Evolutionary conservation across 2,329 filamentous ascomycete genomes (phyloP), one percentile per base, ranked within the genome.

Genomic region (Pseudocercospora crystallina): DNA sequence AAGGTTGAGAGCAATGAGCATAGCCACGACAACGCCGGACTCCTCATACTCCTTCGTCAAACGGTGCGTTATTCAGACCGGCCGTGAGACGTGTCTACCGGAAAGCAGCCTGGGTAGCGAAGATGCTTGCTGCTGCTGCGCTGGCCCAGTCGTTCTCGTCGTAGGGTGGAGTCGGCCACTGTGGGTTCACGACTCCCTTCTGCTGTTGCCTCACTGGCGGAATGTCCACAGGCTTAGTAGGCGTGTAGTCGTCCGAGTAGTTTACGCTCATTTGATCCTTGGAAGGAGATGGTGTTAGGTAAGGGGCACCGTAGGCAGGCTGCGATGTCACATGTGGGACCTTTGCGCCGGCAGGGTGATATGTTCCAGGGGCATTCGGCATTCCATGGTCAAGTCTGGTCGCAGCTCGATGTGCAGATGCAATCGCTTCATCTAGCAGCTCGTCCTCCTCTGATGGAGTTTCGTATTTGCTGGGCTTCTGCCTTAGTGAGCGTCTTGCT

Each of bases 391-490:
- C 89, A 53, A 95, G 76, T 8, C 83, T 84, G 66, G 83, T 86
- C 65, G 88, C 87, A 7, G 85, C 89, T 54, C 82, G 83, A 62
- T 86, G 85, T 0, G 90, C 88, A 5, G 88, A 89, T 42, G 84
- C 81, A 36, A 96, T 77, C 14, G 85, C 90, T 71, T 99, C 94
- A 61, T 96, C 91, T 8, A 97, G 79, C 8, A 99, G 80, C 72
- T 99, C 94, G 53, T 99, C 94, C 66, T 97, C 92, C 71, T 99
- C 94, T 63, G 95, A 91, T 1, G 94, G 90, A 0, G 91, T 91
- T 66, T 99, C 94, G 67, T 97, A 96, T 56, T 89, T 86, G 62
- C 87, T 83, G 4, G 87, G 87, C 11, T 89, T 85, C 68, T 79
- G 76, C 54, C 82, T 79, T 40, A 95, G 81, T 10, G 89, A 86